Evolutionary conservation across 1,139 yeast genomes (phyloP).

Genomic region (Blastobotrys niveus): DNA sequence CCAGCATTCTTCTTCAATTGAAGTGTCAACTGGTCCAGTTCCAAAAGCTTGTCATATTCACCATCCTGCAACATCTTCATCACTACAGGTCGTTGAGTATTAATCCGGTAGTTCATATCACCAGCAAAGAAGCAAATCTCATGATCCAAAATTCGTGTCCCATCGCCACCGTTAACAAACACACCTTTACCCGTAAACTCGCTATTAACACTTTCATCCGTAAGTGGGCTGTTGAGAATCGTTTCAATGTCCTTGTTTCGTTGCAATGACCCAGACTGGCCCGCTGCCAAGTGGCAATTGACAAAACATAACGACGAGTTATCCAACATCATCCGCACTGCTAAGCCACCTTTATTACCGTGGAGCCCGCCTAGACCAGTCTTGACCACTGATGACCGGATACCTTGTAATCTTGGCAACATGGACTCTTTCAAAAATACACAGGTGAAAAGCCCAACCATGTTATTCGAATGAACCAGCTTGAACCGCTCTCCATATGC

Average conservation of each 20-base stretch:
- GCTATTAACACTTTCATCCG: slow-evolving; percentile 45
- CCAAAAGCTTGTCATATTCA: slow-evolving; percentile 52
- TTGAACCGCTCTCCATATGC: slow-evolving; percentile 44
- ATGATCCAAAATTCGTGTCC: slow-evolving; percentile 54
- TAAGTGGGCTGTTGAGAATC: slow-evolving; percentile 54
- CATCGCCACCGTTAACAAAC: slow-evolving; percentile 47
- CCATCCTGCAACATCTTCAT: slow-evolving; percentile 48
- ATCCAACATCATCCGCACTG: slow-evolving; percentile 72
- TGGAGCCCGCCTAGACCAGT: slow-evolving; percentile 95
- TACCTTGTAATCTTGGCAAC: slow-evolving; percentile 47
- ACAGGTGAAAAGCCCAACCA: slow-evolving; percentile 76
- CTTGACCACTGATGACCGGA: slow-evolving; percentile 75
- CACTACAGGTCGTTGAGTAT: slow-evolving; percentile 62
- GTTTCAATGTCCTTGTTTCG: slow-evolving; percentile 77
- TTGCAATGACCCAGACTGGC: slow-evolving; percentile 68
- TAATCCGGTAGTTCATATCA: slow-evolving; percentile 82
- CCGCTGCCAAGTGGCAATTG: slow-evolving; percentile 91
- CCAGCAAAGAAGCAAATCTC: slow-evolving; percentile 91
- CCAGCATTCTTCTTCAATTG: slow-evolving; percentile 71
- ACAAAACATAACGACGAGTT: slow-evolving; percentile 72
- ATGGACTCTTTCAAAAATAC: slow-evolving; percentile 57
- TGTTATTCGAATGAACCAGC: slow-evolving; percentile 72
- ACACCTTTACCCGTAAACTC: slow-evolving; percentile 33
- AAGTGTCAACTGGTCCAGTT: slow-evolving; percentile 66
- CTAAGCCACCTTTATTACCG: slow-evolving; percentile 93